Evolutionary conservation across 495 filamentous ascomycete genomes (phyloP).

Genomic region (Neurospora sp.): DNA sequence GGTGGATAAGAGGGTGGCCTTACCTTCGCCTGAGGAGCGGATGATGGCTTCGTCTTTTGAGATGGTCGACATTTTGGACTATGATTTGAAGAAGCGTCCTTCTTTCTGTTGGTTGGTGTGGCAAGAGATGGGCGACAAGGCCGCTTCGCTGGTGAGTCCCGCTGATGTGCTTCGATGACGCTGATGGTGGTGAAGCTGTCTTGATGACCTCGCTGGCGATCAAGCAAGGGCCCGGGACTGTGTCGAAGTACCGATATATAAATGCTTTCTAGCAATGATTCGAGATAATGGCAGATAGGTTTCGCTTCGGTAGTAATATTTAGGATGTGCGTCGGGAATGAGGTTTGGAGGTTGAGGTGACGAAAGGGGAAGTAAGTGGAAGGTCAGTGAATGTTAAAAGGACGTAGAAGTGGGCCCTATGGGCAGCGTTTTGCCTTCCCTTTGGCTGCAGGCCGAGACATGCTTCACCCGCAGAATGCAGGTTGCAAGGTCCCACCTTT

Average conservation of each 20-base stretch:
- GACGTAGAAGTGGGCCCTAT: neutral
- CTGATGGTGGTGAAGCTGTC: neutral
- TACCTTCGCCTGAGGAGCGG: conserved; percentile 22
- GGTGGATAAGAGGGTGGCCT: neutral
- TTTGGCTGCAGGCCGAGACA: neutral
- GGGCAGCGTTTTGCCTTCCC: neutral
- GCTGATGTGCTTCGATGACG: neutral
- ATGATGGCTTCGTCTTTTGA: conserved; percentile 13
- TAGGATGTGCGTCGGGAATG: neutral
- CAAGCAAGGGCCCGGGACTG: neutral
- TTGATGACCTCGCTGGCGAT: neutral
- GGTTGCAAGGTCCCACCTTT: neutral
- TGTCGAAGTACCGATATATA: neutral
- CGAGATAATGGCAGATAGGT: neutral
- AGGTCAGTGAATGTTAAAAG: neutral
- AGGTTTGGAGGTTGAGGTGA: neutral
- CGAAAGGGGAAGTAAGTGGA: neutral
- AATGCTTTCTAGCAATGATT: neutral
- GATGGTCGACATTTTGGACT: conserved; percentile 1
- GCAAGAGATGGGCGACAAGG: neutral
- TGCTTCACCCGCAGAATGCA: neutral
- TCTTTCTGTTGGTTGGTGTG: neutral
- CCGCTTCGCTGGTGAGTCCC: neutral
- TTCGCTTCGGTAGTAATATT: neutral
- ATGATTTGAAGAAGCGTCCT: neutral